Conservation (phyloP, 2,329 filamentous ascomycete genomes). For the Bipolaris cookei region DNA sequence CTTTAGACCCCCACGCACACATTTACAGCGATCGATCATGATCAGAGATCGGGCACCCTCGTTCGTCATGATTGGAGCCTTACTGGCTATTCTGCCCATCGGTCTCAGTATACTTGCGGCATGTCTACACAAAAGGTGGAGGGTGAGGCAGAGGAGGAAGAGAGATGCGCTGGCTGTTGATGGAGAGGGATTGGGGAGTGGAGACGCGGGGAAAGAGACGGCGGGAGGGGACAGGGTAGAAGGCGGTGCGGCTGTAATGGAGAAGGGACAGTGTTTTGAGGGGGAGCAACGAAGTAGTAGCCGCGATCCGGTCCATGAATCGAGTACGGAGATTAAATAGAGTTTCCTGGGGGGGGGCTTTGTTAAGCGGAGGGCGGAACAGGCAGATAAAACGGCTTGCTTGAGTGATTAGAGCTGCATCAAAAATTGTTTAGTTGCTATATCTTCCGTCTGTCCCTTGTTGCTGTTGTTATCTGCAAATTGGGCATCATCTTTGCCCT, state of each 20-base stretch:
- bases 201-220: background rate
- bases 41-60: background rate
- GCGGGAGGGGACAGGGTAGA: background rate
- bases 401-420: no score
- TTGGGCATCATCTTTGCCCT: no score
- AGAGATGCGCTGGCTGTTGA: background rate
- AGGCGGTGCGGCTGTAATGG: background rate
- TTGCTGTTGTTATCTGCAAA: no score
- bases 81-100: slow-evolving; percentile 1
- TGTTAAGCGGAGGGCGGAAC: background rate
- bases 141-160: background rate
- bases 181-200: background rate
- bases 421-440: no score
- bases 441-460: no score
- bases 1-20: background rate
- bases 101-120: slow-evolving; percentile 1
- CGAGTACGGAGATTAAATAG: no score
- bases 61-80: background rate
- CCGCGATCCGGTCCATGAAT: background rate
- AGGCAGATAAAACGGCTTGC: background rate
- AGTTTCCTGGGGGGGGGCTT: no score
- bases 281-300: background rate
- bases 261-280: background rate
- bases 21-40: background rate
- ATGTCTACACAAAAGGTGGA: background rate